Evolutionary conservation across 179 eudicot genomes (phyloP), one percentile per base, ranked within the genome.

Genomic region (Patellifolia procumbens): DNA sequence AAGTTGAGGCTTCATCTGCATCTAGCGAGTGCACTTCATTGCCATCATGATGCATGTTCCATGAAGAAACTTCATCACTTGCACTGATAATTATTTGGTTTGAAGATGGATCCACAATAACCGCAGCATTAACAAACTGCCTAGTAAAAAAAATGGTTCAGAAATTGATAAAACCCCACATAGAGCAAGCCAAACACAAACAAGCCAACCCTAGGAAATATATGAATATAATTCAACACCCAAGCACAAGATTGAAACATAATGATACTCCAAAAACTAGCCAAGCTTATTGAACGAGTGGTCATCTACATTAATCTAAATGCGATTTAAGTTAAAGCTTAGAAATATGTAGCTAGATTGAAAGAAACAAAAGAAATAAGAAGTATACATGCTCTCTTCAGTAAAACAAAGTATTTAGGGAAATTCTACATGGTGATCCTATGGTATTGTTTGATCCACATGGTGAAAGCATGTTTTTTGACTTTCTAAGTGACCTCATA

Each of bases 121-220:
- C 86, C 46, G 91, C 97, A 60, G 98, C 93, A 88, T 95, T 95
- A 60, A 87, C 91, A 65, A 91, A 80, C 97, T 92, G 88, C 69
- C 78, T 81, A 58, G 70, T 60, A 79, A 85, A 77, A 72, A 64
- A 58, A 43, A 73, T 2, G 26, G 26, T 6, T 55, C 37, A 65
- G 48, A 74, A 62, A n/a, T 76, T 72, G 73, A 39, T 2, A 60
- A 39, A 24, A 68, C 52, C 53, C 59, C 2, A 56, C 2, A 68
- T 29, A 74, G 19, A 48, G 4, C 7, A n/a, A n/a, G n/a, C n/a
- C 55, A 31, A 35, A 70, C 29, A 7, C 48, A 34, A 29, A 22
- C 42, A 64, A 67, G 7, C n/a, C 53, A 73, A 15, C 31, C 13
- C 45, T 43, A 58, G 49, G 29, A 72, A 19, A 72, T 72, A 65